phyloP scores from a whole-genome alignment of 1,284 basidiomycete species.

The Cryptococcus neoformans region DNA sequence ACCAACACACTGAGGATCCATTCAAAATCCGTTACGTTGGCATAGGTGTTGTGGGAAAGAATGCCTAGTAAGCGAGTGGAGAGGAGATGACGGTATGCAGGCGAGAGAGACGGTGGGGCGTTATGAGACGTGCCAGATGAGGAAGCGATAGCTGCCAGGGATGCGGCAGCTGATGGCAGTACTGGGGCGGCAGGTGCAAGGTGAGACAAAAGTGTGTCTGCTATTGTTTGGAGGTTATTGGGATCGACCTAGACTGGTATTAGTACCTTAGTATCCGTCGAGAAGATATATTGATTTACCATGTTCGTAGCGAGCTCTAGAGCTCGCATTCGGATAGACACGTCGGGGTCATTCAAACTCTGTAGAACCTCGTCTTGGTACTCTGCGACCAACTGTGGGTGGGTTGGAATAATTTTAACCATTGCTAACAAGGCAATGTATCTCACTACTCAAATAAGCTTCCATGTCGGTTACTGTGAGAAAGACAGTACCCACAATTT shows the following conservation, averaged over 20 bases:
- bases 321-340: constrained; percentile 92
- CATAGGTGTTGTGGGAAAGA: constrained; percentile 77
- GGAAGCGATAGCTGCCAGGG: constrained; percentile 28
- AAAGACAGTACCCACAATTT: constrained; percentile 61
- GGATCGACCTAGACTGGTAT: constrained; percentile 62
- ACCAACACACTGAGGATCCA: constrained; percentile 95
- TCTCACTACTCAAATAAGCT: constrained; percentile 61
- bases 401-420: constrained; percentile 91
- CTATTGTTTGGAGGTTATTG: constrained; percentile 80
- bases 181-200: constrained; percentile 60
- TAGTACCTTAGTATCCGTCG: background rate
- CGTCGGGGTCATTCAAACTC: constrained; percentile 88
- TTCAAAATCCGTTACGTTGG: constrained; percentile 85
- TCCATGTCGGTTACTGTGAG: constrained; percentile 1
- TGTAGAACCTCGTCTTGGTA: constrained; percentile 89
- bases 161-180: constrained; percentile 34
- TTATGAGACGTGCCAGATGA: constrained; percentile 9
- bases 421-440: constrained; percentile 95
- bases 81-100: constrained; percentile 76
- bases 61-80: constrained; percentile 77
- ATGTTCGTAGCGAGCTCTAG: constrained; percentile 91
- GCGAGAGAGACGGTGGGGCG: constrained; percentile 54
- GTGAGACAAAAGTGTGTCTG: constrained; percentile 81
- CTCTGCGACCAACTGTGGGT: constrained; percentile 84
- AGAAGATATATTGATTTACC: constrained; percentile 54